Base-by-base conservation (phyloP, 768 basidiomycete species). In the Lyophyllum shimeji region DNA sequence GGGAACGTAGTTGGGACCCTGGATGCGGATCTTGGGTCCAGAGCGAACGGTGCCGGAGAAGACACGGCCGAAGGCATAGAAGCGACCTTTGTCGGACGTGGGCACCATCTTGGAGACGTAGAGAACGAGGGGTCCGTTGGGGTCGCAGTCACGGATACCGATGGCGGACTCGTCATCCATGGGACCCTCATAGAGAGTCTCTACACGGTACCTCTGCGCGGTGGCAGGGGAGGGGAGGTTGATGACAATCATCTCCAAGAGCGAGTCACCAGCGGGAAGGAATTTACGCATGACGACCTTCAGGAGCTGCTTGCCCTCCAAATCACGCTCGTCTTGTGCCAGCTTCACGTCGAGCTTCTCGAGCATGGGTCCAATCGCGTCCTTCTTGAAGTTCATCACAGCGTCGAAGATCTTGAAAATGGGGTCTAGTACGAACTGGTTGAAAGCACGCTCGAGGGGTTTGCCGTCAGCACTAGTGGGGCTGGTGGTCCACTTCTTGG, bases 21-120 rank as follows among this genome's bases (percentile, higher is more conserved):
- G 97, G 67, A 99, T 98, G 68, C 97, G 94, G 77, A 98, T 85
- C 80, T 99, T 99, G 69, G 97, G 97, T 53, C 97, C 97, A 55
- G 97, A 85, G 64, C 85, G 87, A 69, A 98, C 95, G 59, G 95
- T 98, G 69, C 97, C 97, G 60, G 97, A 92, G 84, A 99, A 99
- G 79, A 99, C 89, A 84, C 97, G 97, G 76, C 97, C 97, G 75
- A 99, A 99, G 59, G 97, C 97, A 76, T 98, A 98, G 90, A 98
- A 99, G 58, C 97, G 95, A 68, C 97, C 97, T 79, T 98, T 98
- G 76, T 99, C 97, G 64, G 97, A 97, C 40, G 97, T 98, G 60
- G 97, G 97, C 67, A 98, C 97, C 97, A 99, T 98, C 87, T 98
- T 98, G 64, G 97, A 98, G 77, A 99, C 82, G 77, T 99, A 99